These are phyloP conservation scores for Cyclotella atomus DNA, from an alignment of 108 stramenopile species.

Conservation along the genomic window DNA sequence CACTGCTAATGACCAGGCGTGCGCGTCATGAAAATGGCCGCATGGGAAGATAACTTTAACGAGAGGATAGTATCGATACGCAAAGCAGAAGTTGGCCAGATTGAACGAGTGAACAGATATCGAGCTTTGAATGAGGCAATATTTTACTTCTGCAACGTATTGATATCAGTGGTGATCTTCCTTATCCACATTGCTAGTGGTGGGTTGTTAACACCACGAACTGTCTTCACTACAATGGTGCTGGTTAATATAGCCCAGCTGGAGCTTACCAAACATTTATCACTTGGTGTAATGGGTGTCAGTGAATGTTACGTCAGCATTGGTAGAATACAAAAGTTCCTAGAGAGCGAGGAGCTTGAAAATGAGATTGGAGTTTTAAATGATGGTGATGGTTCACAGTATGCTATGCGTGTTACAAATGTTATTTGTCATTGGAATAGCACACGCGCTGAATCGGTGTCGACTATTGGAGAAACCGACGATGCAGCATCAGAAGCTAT, in stretches of 20 bases:
- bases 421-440: slow-evolving; percentile 56
- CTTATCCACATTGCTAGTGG: slow-evolving; percentile 46
- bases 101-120: slow-evolving; percentile 65
- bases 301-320: slow-evolving; percentile 75
- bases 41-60: slow-evolving; percentile 76
- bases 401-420: slow-evolving; percentile 24
- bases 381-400: not conserved
- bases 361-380: not conserved
- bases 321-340: slow-evolving; percentile 70
- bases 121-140: slow-evolving; percentile 86
- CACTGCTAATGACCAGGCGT: slow-evolving; percentile 53
- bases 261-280: slow-evolving; percentile 86
- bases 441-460: slow-evolving; percentile 1
- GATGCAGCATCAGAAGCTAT: slow-evolving; percentile 12
- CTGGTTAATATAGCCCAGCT: slow-evolving; percentile 88
- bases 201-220: slow-evolving; percentile 49
- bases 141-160: slow-evolving; percentile 59
- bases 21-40: slow-evolving; percentile 87
- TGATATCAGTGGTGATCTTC: slow-evolving; percentile 60
- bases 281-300: slow-evolving; percentile 77
- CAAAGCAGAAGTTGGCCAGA: slow-evolving; percentile 64
- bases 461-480: not conserved
- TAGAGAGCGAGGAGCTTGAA: slow-evolving; percentile 67
- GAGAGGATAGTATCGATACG: slow-evolving; percentile 71
- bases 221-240: slow-evolving; percentile 61